Percentiles rank a stretch among this genome's conserved stretches.
These are phyloP conservation scores for Calonectria pseudoturangicola DNA, from an alignment of 2,329 filamentous ascomycete genomes.

Conservation along the genomic window DNA sequence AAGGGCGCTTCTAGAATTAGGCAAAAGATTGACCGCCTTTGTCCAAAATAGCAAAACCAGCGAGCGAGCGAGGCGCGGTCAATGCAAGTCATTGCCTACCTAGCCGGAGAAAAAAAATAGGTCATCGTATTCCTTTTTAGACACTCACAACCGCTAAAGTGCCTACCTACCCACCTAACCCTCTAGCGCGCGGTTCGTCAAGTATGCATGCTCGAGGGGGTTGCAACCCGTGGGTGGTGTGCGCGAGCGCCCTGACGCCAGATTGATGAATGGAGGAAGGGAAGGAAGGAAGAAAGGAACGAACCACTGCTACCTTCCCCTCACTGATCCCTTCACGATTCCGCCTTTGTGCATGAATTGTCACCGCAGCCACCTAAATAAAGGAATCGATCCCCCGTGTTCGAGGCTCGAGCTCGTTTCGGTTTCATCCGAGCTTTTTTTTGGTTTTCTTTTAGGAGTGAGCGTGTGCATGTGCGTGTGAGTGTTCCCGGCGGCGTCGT, in stretches of 20 bases:
- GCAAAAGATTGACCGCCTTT: slow-evolving; percentile 10
- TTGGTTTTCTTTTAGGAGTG: not conserved
- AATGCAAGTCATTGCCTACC: slow-evolving; percentile 7
- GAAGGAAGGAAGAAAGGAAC: not conserved
- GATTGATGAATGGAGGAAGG: not conserved
- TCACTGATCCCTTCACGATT: not conserved
- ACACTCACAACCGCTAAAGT: not conserved
- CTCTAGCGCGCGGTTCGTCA: slow-evolving; percentile 33
- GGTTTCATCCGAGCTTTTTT: slow-evolving; percentile 33
- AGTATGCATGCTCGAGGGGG: not conserved
- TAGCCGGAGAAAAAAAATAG: slow-evolving; percentile 5
- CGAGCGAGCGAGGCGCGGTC: not conserved
- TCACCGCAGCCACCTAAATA: not conserved
- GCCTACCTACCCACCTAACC: not conserved
- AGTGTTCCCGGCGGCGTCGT: too few species aligned
- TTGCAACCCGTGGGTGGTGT: not conserved
- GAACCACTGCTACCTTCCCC: not conserved
- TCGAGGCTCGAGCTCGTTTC: slow-evolving; percentile 30
- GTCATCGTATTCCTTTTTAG: slow-evolving; percentile 5
- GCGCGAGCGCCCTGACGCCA: not conserved
- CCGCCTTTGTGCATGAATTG: not conserved
- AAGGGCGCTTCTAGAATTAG: not conserved
- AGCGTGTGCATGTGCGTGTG: too few species aligned
- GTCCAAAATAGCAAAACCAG: slow-evolving; percentile 17
- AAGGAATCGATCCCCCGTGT: not conserved